phyloP scores from a whole-genome alignment of 805 yeast species.

The Hanseniaspora jakobsenii region DNA sequence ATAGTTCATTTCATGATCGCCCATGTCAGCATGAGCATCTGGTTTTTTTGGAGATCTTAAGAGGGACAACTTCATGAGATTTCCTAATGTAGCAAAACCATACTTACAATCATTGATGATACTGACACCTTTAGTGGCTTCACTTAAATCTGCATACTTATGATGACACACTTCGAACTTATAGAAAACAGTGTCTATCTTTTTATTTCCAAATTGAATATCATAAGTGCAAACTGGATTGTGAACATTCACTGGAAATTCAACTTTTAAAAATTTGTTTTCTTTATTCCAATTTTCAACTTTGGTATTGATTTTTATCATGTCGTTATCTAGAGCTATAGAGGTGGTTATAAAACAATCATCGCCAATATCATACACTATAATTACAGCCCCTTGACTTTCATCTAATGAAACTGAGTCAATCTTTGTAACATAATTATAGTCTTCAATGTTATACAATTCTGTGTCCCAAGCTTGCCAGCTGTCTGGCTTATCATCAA shows the following conservation, averaged over 20 bases:
- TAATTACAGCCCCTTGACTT: slow-evolving; percentile 28
- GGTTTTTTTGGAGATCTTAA: slow-evolving; percentile 90
- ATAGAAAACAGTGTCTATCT: slow-evolving; percentile 87
- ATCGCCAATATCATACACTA: slow-evolving; percentile 32
- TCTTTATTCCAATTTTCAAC: slow-evolving; percentile 77
- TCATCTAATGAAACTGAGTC: slow-evolving; percentile 27
- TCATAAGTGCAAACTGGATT: slow-evolving; percentile 75
- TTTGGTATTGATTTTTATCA: slow-evolving; percentile 41
- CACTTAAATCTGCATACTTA: slow-evolving; percentile 85
- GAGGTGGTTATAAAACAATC: slow-evolving; percentile 54
- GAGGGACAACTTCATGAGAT: slow-evolving; percentile 71
- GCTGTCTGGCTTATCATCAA: slow-evolving; percentile 79
- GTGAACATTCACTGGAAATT: slow-evolving; percentile 78
- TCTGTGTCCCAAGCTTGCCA: slow-evolving; percentile 99
- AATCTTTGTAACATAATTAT: slow-evolving; percentile 34
- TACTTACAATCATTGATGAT: slow-evolving; percentile 75
- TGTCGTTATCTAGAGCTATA: slow-evolving; percentile 45
- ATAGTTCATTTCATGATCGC: slow-evolving; percentile 66
- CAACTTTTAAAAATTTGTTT: slow-evolving; percentile 82
- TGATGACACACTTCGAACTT: slow-evolving; percentile 93
- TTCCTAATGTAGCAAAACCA: slow-evolving; percentile 92
- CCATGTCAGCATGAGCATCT: slow-evolving; percentile 91
- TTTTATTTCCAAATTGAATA: slow-evolving; percentile 85
- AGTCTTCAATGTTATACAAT: slow-evolving; percentile 67
- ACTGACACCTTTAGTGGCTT: slow-evolving; percentile 74